phyloP scores from a whole-genome alignment of 225 moss, liverwort and hornwort genomes.

The Rhytidiadelphus loreus region DNA sequence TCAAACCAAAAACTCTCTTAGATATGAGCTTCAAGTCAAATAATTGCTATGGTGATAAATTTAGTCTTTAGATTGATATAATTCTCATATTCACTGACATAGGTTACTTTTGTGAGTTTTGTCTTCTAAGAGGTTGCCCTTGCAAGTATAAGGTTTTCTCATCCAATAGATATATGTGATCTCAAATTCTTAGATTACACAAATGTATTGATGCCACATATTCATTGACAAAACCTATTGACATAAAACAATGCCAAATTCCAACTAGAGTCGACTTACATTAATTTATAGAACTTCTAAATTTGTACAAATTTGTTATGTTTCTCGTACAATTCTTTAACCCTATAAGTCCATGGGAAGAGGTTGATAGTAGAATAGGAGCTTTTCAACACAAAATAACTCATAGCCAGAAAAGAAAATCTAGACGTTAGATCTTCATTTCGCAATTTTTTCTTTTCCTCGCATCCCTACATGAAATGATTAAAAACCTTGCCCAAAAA shows the following conservation, averaged over 20 bases:
- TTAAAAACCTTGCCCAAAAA: not conserved
- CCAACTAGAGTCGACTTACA: accelerated
- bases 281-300: not conserved
- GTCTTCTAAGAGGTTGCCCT: not conserved
- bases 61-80: not conserved
- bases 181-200: not conserved
- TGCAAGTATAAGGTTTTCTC: not conserved
- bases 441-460: not conserved
- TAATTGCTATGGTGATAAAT: not conserved
- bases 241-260: not conserved
- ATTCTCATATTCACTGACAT: accelerated
- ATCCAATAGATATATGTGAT: not conserved
- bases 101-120: not conserved
- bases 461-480: not conserved
- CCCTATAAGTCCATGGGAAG: not conserved
- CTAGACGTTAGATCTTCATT: not conserved
- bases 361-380: not conserved
- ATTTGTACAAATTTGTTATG: not conserved
- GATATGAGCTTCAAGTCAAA: not conserved
- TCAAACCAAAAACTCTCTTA: too few relatives aligned
- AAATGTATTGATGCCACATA: not conserved
- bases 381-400: not conserved
- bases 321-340: not conserved
- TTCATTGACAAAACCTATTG: not conserved
- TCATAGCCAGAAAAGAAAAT: not conserved